Conservation (phyloP, 2,329 filamentous ascomycete genomes). For the Hypoxylon sp. region DNA sequence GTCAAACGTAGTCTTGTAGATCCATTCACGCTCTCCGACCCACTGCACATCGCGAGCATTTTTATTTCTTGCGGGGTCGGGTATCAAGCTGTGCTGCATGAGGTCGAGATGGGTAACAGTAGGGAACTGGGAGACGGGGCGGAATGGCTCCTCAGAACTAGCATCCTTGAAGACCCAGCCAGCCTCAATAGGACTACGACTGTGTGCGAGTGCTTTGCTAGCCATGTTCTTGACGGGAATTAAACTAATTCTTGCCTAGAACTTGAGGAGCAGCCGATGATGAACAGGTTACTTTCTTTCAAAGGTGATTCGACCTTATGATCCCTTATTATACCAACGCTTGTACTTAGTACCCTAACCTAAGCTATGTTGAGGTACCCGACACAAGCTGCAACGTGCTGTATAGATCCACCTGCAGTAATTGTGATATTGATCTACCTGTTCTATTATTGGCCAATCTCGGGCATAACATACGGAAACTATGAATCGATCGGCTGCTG, state of each 20-base stretch:
- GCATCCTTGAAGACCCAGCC: slow-evolving; percentile 18
- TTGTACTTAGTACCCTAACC: slow-evolving; percentile 3
- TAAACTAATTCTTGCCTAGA: not conserved
- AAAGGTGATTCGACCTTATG: not conserved
- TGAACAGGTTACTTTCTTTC: not conserved
- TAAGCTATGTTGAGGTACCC: not conserved
- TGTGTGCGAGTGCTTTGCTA: slow-evolving; percentile 9
- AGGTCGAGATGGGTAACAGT: slow-evolving; percentile 17
- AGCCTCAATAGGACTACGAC: slow-evolving; percentile 10
- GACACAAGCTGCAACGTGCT: not conserved
- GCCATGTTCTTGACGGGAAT: not conserved
- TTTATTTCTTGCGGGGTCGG: slow-evolving; percentile 15
- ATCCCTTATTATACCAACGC: not conserved
- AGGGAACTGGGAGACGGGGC: slow-evolving; percentile 11
- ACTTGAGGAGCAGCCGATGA: not conserved
- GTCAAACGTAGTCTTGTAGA: slow-evolving; percentile 15
- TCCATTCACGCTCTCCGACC: slow-evolving; percentile 18
- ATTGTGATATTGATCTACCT: not conserved
- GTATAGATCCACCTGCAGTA: not conserved
- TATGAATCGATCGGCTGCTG: not conserved
- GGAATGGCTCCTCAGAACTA: slow-evolving; percentile 18
- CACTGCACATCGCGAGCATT: slow-evolving; percentile 18
- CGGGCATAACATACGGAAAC: not conserved
- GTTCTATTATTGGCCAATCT: not conserved
- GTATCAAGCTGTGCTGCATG: slow-evolving; percentile 12